Base-by-base conservation (phyloP, 2,329 filamentous ascomycete species). In the Conoideocrella luteorostrata region DNA sequence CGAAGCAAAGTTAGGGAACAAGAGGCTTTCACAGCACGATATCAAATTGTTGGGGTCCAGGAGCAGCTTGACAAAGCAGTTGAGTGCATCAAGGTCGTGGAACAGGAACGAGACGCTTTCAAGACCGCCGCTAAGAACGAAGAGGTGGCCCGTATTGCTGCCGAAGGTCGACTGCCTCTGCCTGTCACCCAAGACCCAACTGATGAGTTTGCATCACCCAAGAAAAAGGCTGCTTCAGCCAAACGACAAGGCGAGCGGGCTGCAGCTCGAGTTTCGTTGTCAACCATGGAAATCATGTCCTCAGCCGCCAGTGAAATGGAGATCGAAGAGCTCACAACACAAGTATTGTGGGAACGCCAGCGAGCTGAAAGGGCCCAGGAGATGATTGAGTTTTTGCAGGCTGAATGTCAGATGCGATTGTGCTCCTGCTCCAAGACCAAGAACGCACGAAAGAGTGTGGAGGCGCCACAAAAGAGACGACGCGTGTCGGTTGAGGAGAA, bases 51-150 rank as follows among this genome's bases (percentile, higher is more conserved):
- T 42, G 72, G 76, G 32, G 62, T 81, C 40, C 76, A 86, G 50
- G 81, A 87, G 56, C 79, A 87, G 59, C 68, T 89, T 2, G 71
- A 80, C 20, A 74, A 80, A 48, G 71, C 83, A 15, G 69, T 77
- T 38, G 80, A 84, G 50, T 75, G 72, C 37, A 70, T 86, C 52
- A 79, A 75, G 58, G 65, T 83, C 24, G 71, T 85, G 13, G 84
- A 88, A 57, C 78, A 85, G 56, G 86, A 90, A 62, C 81, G 84
- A 7, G 84, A 88, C 59, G 79, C 83, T 3, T 76, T 86, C 56
- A 86, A 84, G 65, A 81, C 77, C 3, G 80, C 81, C 40, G 76
- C 85, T 24, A 75, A 84, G 64, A 84, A 85, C 53, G 84, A 88
- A 55, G 84, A 88, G 58, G 75, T 88, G 20, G 77, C 82, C 17